Percentiles rank a stretch among this genome's conserved stretches.
These are phyloP conservation scores for Nitzschia sp. DNA, from an alignment of 108 stramenopile genomes.

Conservation along the genomic window DNA sequence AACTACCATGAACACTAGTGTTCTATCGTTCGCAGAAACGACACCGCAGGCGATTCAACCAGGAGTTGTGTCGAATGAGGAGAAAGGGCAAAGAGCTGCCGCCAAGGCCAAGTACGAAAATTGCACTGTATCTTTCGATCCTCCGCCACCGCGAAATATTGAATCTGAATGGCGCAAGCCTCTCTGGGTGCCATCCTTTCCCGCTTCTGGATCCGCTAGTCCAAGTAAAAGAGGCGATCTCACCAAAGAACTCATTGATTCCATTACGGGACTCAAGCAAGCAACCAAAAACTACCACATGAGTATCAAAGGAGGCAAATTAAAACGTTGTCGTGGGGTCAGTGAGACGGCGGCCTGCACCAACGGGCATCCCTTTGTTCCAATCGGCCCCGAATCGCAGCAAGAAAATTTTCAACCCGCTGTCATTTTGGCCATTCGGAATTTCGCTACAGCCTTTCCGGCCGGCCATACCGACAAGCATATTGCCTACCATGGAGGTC, in stretches of 20 bases:
- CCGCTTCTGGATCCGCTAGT: slow-evolving; percentile 22
- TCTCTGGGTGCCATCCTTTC: slow-evolving; percentile 39
- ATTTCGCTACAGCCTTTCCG: slow-evolving; percentile 61
- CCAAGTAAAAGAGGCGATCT: slow-evolving; percentile 33
- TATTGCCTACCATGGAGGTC: slow-evolving; percentile 48
- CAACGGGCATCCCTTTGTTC: slow-evolving; percentile 24
- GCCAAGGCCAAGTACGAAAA: slow-evolving; percentile 5
- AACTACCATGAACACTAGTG: too few species aligned
- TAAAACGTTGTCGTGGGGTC: slow-evolving; percentile 30
- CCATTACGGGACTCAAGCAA: slow-evolving; percentile 11
- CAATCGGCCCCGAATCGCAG: slow-evolving; percentile 20
- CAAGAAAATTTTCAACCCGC: slow-evolving; percentile 17
- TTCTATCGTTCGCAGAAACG: too few species aligned
- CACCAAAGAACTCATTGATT: slow-evolving; percentile 17
- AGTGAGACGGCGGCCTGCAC: slow-evolving; percentile 34
- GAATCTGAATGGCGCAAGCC: slow-evolving; percentile 22
- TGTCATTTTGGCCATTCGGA: slow-evolving; percentile 34
- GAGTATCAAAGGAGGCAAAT: slow-evolving; percentile 11
- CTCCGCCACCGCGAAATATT: slow-evolving; percentile 15
- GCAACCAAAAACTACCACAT: slow-evolving; percentile 31
- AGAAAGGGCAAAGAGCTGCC: too few species aligned
- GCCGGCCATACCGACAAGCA: slow-evolving; percentile 50
- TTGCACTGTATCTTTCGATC: slow-evolving; percentile 20
- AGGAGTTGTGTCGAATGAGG: too few species aligned
- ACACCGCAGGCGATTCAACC: too few species aligned